Evolutionary conservation across 73 alveolate species (phyloP).

Genomic region (Diophrys appendiculata): DNA sequence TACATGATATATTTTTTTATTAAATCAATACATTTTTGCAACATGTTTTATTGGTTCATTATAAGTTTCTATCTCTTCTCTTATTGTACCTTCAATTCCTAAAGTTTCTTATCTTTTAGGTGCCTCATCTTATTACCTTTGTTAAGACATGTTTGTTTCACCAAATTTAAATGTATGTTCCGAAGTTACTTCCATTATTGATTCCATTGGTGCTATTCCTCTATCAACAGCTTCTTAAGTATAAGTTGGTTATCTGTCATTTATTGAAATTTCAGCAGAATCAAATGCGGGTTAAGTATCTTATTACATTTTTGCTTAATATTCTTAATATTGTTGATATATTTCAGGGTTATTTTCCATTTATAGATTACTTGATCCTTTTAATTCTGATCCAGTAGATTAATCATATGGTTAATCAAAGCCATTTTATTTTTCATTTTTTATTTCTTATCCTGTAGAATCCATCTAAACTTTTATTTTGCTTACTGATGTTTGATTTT

Average conservation of each 20-base stretch:
- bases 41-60: background rate
- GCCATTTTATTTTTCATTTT: too few relatives aligned
- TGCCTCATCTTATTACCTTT: background rate
- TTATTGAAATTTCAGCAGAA: background rate
- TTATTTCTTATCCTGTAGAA: too few relatives aligned
- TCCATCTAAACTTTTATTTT: too few relatives aligned
- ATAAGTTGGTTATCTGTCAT: background rate
- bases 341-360: background rate
- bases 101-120: background rate
- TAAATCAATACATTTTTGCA: background rate
- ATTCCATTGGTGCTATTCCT: background rate
- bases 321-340: background rate
- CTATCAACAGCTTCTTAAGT: too few relatives aligned
- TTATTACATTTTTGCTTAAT: too few relatives aligned
- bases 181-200: background rate
- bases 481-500: too few relatives aligned
- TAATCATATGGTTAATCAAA: too few relatives aligned
- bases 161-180: conserved; percentile 3
- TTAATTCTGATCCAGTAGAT: too few relatives aligned
- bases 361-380: background rate
- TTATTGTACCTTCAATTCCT: background rate
- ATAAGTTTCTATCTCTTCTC: background rate
- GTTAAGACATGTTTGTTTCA: background rate
- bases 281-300: background rate
- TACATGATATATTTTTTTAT: too few relatives aligned